phyloP scores from a whole-genome alignment of 1,139 yeast species.

The Candida dubliniensis region DNA sequence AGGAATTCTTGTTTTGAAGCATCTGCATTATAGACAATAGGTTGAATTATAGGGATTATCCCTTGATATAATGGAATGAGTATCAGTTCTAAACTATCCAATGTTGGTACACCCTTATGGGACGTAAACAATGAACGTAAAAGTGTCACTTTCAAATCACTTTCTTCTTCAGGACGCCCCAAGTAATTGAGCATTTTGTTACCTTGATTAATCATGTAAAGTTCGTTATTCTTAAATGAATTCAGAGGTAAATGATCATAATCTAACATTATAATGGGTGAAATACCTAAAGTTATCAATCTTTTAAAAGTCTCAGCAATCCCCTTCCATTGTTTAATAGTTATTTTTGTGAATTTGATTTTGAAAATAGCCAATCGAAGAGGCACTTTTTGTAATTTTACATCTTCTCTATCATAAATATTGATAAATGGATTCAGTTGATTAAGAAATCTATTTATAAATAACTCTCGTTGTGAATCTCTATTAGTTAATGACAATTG shows the following conservation, averaged over 20 bases:
- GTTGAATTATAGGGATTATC: conserved; percentile 61
- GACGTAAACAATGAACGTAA: conserved; percentile 30
- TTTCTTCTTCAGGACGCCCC: conserved; percentile 26
- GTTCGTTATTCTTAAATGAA: conserved; percentile 34
- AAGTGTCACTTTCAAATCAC: conserved; percentile 27
- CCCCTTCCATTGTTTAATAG: conserved; percentile 35
- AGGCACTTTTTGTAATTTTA: conserved; percentile 36
- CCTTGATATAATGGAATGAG: conserved; percentile 46
- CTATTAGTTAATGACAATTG: conserved; percentile 18
- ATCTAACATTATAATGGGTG: conserved; percentile 36
- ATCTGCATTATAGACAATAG: conserved; percentile 48
- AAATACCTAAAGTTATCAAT: conserved; percentile 50
- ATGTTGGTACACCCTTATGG: conserved; percentile 13
- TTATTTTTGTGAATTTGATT: conserved; percentile 39
- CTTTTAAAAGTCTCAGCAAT: conserved; percentile 52
- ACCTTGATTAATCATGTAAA: conserved; percentile 35
- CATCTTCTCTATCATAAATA: conserved; percentile 31
- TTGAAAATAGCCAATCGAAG: conserved; percentile 54
- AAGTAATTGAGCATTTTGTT: conserved; percentile 29
- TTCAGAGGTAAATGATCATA: conserved; percentile 30
- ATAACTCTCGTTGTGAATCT: conserved; percentile 37
- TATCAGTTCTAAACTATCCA: conserved; percentile 34
- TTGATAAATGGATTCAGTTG: conserved; percentile 34
- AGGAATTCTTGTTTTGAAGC: conserved; percentile 31
- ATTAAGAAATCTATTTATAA: conserved; percentile 43